These are phyloP conservation scores for Aspergillus pseudoviridinutans DNA, from an alignment of 2,329 filamentous ascomycete species.

Conservation along the genomic window DNA sequence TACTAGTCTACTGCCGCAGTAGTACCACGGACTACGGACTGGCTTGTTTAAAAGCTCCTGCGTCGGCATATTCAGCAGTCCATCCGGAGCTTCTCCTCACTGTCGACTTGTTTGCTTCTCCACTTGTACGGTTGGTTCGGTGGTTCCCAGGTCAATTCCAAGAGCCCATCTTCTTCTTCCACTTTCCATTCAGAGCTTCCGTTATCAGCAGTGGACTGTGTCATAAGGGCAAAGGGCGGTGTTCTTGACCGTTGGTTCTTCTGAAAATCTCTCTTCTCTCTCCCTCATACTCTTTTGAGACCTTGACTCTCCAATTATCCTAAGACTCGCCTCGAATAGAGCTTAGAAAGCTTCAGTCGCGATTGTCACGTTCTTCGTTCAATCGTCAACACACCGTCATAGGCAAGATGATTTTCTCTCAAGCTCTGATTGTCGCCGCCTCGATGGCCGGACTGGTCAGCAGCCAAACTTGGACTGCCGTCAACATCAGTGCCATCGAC, in stretches of 20 bases:
- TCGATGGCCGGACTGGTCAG: constrained; percentile 27
- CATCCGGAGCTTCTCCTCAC: not conserved
- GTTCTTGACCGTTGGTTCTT: not conserved
- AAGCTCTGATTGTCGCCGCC: constrained; percentile 30
- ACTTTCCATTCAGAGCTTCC: not conserved
- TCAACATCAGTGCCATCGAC: constrained; percentile 37
- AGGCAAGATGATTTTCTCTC: constrained; percentile 22
- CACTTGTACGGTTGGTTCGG: not conserved
- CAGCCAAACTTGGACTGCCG: constrained; percentile 26
- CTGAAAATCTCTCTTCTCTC: not conserved
- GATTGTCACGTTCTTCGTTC: not conserved
- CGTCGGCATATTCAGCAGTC: not conserved
- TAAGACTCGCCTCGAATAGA: not conserved
- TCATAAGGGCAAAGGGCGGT: not conserved
- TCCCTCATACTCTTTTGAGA: not conserved
- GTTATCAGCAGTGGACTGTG: not conserved
- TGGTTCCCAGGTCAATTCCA: not conserved
- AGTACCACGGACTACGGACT: not conserved
- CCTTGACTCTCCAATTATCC: not conserved
- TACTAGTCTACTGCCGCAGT: not conserved
- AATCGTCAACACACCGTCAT: constrained; percentile 1
- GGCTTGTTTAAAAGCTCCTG: not conserved
- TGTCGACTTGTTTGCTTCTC: not conserved
- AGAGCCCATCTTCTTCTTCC: not conserved
- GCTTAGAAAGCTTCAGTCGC: not conserved